A percentile compares a stretch with the other conserved stretches of the same genome.
Evolutionary conservation across 2,329 filamentous ascomycete species (phyloP).

Genomic region (Trichoderma cornu-damae): DNA sequence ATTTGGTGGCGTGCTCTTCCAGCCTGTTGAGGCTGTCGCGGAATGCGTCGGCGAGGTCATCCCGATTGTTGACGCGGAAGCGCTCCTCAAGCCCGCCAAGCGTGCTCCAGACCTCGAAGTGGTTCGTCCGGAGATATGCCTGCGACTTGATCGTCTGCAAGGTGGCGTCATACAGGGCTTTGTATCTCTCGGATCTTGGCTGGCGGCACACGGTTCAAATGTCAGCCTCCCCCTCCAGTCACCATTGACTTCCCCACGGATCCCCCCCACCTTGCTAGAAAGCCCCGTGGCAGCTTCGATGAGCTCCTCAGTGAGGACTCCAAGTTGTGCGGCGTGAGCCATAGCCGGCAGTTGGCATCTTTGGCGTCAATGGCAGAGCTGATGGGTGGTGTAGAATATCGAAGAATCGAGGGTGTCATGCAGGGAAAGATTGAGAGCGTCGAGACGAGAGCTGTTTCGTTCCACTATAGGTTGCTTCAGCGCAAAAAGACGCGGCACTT

Average conservation of each 20-base stretch:
- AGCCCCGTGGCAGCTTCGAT: constrained; percentile 58
- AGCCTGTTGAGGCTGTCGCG: constrained; percentile 55
- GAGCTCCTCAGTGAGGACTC: constrained; percentile 64
- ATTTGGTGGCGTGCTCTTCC: constrained; percentile 50
- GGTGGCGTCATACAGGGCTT: constrained; percentile 43
- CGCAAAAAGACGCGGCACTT: neutral
- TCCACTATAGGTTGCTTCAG: neutral
- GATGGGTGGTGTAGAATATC: neutral
- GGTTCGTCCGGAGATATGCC: constrained; percentile 62
- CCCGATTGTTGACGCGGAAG: constrained; percentile 73
- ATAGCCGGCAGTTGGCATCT: constrained; percentile 41
- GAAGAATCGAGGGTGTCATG: neutral
- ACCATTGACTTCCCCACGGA: neutral
- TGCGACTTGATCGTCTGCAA: constrained; percentile 50
- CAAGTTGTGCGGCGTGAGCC: constrained; percentile 64
- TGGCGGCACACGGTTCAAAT: constrained; percentile 13
- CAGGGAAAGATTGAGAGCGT: neutral
- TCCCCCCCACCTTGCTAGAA: constrained; percentile 43
- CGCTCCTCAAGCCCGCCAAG: constrained; percentile 77
- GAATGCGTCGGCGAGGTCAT: constrained; percentile 71
- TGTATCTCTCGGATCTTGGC: constrained; percentile 36
- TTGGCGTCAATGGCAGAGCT: constrained; percentile 2
- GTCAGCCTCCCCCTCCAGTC: constrained; percentile 15
- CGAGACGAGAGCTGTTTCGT: neutral
- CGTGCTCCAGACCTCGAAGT: constrained; percentile 63